Evolutionary conservation across 495 filamentous ascomycete species (phyloP).

Genomic region (Podospora didyma): DNA sequence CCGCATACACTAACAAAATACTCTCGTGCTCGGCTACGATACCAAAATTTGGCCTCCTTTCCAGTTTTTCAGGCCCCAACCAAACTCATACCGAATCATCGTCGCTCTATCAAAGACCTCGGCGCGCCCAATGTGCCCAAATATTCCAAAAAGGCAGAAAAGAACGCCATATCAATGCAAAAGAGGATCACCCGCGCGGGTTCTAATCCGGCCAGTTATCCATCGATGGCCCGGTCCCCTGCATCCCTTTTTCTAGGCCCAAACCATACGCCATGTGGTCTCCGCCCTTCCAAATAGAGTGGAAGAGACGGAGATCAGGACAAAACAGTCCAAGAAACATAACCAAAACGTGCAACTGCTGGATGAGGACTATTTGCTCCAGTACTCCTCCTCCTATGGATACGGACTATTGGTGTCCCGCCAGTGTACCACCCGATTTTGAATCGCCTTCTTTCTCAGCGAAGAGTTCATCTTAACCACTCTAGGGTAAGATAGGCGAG

Average conservation of each 20-base stretch:
- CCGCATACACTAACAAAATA: no score
- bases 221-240: no score
- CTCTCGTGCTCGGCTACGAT: no score
- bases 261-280: not conserved
- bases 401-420: constrained; percentile 10
- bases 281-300: not conserved
- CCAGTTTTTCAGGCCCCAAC: no score
- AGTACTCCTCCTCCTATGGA: constrained; percentile 15
- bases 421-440: constrained; percentile 7
- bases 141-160: no score
- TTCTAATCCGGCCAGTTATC: no score
- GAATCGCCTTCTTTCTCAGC: constrained; percentile 1
- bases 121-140: no score
- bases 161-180: not conserved
- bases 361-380: not conserved
- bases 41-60: no score
- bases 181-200: no score
- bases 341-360: not conserved
- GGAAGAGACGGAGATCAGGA: not conserved
- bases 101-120: no score
- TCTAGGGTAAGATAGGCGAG: not conserved
- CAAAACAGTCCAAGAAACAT: no score
- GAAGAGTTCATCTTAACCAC: not conserved
- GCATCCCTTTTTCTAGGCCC: not conserved
- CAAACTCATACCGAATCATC: no score